Base-by-base conservation (phyloP, 2,329 filamentous ascomycete species). In the Simplicillium sp. region DNA sequence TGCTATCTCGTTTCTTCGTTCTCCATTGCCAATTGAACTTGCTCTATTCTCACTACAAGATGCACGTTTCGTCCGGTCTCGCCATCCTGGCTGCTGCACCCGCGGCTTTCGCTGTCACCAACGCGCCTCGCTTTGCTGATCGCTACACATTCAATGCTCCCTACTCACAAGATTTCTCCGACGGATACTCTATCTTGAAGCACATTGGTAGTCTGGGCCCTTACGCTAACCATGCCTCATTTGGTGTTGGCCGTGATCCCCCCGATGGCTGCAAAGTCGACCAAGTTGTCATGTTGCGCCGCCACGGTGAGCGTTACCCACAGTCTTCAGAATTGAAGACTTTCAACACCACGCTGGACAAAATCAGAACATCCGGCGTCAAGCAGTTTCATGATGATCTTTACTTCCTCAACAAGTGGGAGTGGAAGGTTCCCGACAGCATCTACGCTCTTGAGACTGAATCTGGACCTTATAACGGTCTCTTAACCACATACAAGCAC, bases 171-270 rank as follows among this genome's bases (percentile, higher is more conserved):
- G 28, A 17, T 11, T 38, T 29, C 36, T 11, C n/a, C n/a, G 36
- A 38, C 7, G 36, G 36, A 12, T 38, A 29, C 13, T 38, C 36
- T 11, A 14, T 29, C 16, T 11, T 38, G 7, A 38, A 38, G 15
- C 18, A 38, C 29, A 29, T 38, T 25, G 36, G 36, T n/a, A 38
- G 20, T 28, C 18, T 38, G 11, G 36, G 36, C 5, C 36, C 20
- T 4, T 38, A 38, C n/a, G 29, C 11, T 11, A 38, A 38, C 36
- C 36, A 38, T 14, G 18, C 15, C 25, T 38, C 20, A 14, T 37
- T 25, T n/a, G 36, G 36, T 28, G 17, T 37, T 25, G 36, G 36
- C 14, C 36, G 36, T n/a, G 36, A 37, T 14, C 36, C 36, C 12
- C 31, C 31, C 15, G 31, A 33, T 11, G 31, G 31, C 12, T 33